Evolutionary conservation across 116 monocot species (phyloP), one percentile per base, ranked within the genome.

Genomic region (Papilionanthe hybrid): DNA sequence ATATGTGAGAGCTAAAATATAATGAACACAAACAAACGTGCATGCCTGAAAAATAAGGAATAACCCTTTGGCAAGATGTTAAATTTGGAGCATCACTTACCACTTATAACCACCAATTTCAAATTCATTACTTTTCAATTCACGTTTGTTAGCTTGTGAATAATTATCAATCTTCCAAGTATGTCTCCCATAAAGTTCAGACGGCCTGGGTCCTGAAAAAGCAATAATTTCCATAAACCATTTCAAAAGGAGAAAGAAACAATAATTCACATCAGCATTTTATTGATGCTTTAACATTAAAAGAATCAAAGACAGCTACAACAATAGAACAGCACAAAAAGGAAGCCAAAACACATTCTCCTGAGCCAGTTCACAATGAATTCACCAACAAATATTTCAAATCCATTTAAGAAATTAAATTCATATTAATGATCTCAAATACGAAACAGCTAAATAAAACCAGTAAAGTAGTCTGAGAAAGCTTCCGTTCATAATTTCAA

Each of bases 21-120:
- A 25, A 75, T 22, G 25, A 42, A 72, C 9, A 11, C 7, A 45
- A 23, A 47, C 42, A 20, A 4, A 42, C 12, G 17, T 75, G 75
- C n/a, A 43, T 22, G 47, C 10, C 5, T 44, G 32, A 10, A 75
- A 75, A 75, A 75, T 45, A 13, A 75, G 18, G 45, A 75, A 9
- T 9, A 47, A 50, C 49, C 2, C 27, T 22, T 17, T 55, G 5
- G 5, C 17, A 76, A 15, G n/a, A 76, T 29, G 69, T 49, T 8
- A 73, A 42, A 42, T 43, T 73, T 45, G 44, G 18, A n/a, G 73
- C n/a, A 73, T 17, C n/a, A 73, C 73, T 43, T 94, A 98, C 97
- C 97, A 98, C 76, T 98, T 98, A 83, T 91, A 94, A 76, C 97
- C 94, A 68, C 97, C 97, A 89, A 98, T 88, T 84, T 92, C 94